A percentile compares a stretch with the other conserved stretches of the same genome.
Conservation (phyloP, 371 early-diverging fungal species). For the Smittium culicis region DNA sequence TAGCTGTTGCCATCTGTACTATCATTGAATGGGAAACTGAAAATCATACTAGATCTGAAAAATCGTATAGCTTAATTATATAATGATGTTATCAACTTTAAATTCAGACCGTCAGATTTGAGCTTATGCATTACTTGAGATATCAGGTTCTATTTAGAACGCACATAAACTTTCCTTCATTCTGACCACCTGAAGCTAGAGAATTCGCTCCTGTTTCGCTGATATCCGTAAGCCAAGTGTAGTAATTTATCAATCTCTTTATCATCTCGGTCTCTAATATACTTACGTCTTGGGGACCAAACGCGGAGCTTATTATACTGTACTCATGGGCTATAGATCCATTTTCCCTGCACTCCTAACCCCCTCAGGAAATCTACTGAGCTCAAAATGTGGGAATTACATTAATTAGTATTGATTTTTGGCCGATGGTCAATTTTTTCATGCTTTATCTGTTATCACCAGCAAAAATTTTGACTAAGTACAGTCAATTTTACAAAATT, state of each 20-base stretch:
- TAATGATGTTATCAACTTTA: not conserved
- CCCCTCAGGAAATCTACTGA: not conserved
- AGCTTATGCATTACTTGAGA: not conserved
- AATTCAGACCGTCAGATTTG: not conserved
- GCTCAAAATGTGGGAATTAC: not conserved
- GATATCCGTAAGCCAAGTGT: not conserved
- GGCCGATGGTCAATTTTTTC: not conserved
- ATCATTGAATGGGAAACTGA: not conserved
- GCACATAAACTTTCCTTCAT: not conserved
- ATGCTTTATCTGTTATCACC: not conserved
- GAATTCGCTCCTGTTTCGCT: not conserved
- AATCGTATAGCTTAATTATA: not conserved
- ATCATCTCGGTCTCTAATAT: not conserved
- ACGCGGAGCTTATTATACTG: not conserved
- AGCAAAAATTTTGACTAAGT: not conserved
- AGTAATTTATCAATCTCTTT: not conserved
- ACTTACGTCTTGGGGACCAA: not conserved
- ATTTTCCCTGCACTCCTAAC: not conserved
- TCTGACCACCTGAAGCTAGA: not conserved
- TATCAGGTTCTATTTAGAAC: not conserved
- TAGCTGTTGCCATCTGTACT: not conserved
- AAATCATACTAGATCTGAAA: not conserved
- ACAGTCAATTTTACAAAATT: not conserved
- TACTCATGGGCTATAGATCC: not conserved
- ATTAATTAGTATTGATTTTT: not conserved